These are phyloP conservation scores for Camelina sativa DNA, from an alignment of 345 rosid species.

Conservation along the genomic window DNA sequence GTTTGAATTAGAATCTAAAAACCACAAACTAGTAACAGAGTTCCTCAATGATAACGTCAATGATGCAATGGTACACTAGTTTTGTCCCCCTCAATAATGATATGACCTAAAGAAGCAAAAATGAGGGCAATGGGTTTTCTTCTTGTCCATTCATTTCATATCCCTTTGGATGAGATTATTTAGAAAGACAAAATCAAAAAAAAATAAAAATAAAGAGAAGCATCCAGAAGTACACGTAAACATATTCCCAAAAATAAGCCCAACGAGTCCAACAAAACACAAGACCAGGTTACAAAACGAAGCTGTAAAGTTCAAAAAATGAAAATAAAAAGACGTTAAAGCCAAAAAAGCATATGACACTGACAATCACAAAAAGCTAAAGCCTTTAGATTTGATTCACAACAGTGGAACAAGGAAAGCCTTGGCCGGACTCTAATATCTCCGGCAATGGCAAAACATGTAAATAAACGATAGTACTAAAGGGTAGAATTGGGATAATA, in stretches of 20 bases:
- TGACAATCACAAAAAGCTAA: constrained; percentile 41
- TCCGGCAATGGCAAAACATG: constrained; percentile 36
- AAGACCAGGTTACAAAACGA: constrained; percentile 43
- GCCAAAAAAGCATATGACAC: constrained; percentile 44
- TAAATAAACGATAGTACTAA: constrained; percentile 22
- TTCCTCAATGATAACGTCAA: constrained; percentile 28
- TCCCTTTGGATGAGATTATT: constrained; percentile 31
- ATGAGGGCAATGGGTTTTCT: constrained; percentile 21
- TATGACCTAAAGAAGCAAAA: constrained; percentile 39
- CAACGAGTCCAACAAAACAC: constrained; percentile 43
- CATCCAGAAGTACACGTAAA: constrained; percentile 42
- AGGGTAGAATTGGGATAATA: constrained; percentile 22
- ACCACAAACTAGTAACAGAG: constrained; percentile 18
- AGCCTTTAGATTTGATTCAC: constrained; percentile 35
- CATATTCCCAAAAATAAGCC: constrained; percentile 39
- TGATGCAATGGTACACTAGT: constrained; percentile 27
- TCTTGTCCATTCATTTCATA: constrained; percentile 47
- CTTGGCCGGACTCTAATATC: constrained; percentile 21
- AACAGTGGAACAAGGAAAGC: constrained; percentile 13
- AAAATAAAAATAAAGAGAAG: not conserved
- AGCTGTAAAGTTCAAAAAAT: constrained; percentile 40
- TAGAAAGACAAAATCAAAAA: constrained; percentile 31
- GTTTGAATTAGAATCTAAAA: constrained; percentile 17
- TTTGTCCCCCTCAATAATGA: constrained; percentile 45
- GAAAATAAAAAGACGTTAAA: constrained; percentile 38